phyloP scores from a whole-genome alignment of 257 asterid genomes.

The Przewalskia tangutica region DNA sequence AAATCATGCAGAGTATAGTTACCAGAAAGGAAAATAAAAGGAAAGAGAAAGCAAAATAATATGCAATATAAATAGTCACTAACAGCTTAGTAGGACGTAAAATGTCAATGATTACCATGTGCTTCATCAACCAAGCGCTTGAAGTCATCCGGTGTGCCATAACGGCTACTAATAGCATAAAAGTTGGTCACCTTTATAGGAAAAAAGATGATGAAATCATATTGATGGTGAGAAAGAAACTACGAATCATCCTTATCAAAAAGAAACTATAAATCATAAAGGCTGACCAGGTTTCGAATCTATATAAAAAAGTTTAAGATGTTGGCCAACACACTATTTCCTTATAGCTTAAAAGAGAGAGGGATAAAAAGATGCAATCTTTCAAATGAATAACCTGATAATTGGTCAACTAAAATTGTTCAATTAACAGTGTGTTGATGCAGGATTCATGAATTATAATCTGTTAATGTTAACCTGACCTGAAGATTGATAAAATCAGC shows the following conservation, averaged over 20 bases:
- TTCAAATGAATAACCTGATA: neutral
- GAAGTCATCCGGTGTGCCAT: conserved; percentile 94
- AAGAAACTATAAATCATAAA: neutral
- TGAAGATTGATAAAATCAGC: neutral
- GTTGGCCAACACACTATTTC: neutral
- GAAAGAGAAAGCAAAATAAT: neutral
- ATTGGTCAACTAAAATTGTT: neutral
- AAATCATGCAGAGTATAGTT: neutral
- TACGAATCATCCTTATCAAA: neutral
- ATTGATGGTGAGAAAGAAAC: neutral
- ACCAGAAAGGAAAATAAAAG: neutral
- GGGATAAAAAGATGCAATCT: neutral
- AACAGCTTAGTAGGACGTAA: conserved; percentile 2
- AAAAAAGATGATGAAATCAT: neutral
- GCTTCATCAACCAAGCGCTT: conserved; percentile 95
- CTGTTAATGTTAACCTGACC: neutral
- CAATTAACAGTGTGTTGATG: neutral
- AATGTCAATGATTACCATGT: conserved; percentile 46
- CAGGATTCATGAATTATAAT: neutral
- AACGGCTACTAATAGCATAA: conserved; percentile 94
- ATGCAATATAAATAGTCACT: neutral
- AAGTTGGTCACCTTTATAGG: conserved; percentile 69
- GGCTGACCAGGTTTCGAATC: neutral
- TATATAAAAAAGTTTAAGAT: neutral
- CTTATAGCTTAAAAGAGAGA: neutral